Evolutionary conservation across 2,329 filamentous ascomycete genomes (phyloP).

Genomic region (Sclerotinia glacialis): DNA sequence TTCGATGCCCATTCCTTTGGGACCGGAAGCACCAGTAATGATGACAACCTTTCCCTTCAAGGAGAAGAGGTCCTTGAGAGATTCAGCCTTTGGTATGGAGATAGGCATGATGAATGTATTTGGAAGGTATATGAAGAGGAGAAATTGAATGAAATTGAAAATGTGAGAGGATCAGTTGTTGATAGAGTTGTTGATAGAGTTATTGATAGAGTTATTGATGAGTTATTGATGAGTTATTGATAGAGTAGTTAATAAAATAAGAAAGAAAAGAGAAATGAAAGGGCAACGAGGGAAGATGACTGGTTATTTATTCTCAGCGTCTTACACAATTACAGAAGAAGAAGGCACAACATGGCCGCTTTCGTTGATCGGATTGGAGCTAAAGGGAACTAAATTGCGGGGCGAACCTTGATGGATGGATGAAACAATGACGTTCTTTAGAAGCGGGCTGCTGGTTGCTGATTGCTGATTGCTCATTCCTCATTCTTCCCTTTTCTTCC

Average conservation of each 20-base stretch:
- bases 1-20: conserved; percentile 66
- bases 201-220: neutral
- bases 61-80: conserved; percentile 60
- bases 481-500: neutral
- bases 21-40: conserved; percentile 61
- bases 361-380: neutral
- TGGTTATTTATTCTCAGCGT: neutral
- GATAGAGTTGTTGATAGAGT: neutral
- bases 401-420: neutral
- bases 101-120: conserved; percentile 50
- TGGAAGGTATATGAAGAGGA: neutral
- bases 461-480: neutral
- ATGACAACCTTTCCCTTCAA: conserved; percentile 60
- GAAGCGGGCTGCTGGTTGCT: too few relatives aligned
- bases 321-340: neutral
- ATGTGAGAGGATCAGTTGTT: too few relatives aligned
- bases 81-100: conserved; percentile 53
- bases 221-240: neutral
- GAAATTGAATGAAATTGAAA: neutral
- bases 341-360: neutral
- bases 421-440: conserved; percentile 9
- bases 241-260: neutral
- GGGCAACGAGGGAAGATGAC: neutral
- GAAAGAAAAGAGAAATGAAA: neutral
- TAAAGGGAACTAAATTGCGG: neutral